Percentiles rank a stretch among this genome's conserved stretches.
These are phyloP conservation scores for Miscanthus lutarioriparius DNA, from an alignment of 176 grass and related monocot genomes.

Conservation along the genomic window DNA sequence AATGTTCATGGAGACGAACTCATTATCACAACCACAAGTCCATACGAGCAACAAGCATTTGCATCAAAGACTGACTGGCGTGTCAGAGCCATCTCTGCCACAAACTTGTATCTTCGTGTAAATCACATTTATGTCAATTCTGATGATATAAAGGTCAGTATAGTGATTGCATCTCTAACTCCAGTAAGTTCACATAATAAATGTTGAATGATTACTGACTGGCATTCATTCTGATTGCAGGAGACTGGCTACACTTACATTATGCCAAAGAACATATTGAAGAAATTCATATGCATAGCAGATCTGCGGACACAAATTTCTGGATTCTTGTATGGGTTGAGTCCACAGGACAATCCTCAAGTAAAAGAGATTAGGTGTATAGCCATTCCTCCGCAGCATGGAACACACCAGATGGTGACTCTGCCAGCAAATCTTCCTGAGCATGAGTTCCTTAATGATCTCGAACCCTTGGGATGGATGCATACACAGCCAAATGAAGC, in stretches of 20 bases:
- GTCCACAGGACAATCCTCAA: slow-evolving; percentile 95
- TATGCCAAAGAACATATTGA: slow-evolving; percentile 99
- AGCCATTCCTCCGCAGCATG: slow-evolving; percentile 83
- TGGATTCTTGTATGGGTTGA: slow-evolving; percentile 87
- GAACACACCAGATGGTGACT: slow-evolving; percentile 96
- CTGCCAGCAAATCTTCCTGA: slow-evolving; percentile 87
- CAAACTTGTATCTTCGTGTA: slow-evolving; percentile 97
- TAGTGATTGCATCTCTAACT: background rate
- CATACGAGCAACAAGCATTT: slow-evolving; percentile 91
- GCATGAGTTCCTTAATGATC: slow-evolving; percentile 92
- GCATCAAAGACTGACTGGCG: slow-evolving; percentile 98
- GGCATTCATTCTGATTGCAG: slow-evolving; percentile 47
- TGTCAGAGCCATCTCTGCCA: slow-evolving; percentile 94
- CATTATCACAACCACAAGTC: slow-evolving; percentile 96
- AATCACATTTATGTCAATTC: slow-evolving; percentile 99
- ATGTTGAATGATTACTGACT: slow-evolving; percentile 9
- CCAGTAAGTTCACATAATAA: background rate
- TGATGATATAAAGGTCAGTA: slow-evolving; percentile 93
- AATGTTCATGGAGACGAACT: slow-evolving; percentile 99
- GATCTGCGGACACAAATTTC: slow-evolving; percentile 91
- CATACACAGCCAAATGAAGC: slow-evolving; percentile 98
- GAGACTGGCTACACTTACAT: slow-evolving; percentile 99
- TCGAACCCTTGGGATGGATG: slow-evolving; percentile 97
- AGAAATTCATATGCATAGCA: slow-evolving; percentile 99
- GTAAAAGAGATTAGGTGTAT: slow-evolving; percentile 99